Conservation (phyloP, 2,329 filamentous ascomycete genomes). For the Cladophialophora carrionii region DNA sequence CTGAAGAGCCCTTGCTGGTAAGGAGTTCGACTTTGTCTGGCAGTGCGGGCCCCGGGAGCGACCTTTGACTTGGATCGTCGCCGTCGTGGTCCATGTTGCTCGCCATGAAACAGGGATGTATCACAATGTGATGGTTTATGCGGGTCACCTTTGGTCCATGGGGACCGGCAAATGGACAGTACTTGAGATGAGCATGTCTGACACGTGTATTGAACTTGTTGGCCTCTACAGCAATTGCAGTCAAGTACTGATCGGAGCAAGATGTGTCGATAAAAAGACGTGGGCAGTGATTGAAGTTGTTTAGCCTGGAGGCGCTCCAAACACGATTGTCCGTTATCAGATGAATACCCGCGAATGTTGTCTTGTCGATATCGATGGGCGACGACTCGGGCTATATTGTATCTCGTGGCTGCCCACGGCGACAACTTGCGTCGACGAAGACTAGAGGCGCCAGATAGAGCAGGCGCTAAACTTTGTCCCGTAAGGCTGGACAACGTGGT, state of each 20-base stretch:
- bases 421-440: slow-evolving; percentile 14
- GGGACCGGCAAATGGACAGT: not conserved
- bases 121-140: not conserved
- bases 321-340: not conserved
- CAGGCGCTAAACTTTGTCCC: slow-evolving; percentile 21
- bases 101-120: slow-evolving; percentile 4
- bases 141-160: slow-evolving; percentile 13
- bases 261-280: not conserved
- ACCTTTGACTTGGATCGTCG: slow-evolving; percentile 5
- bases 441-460: slow-evolving; percentile 13
- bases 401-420: not conserved
- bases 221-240: not conserved
- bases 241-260: not conserved
- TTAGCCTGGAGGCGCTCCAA: not conserved
- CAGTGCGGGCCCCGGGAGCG: slow-evolving; percentile 2
- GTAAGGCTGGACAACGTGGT: slow-evolving; percentile 6
- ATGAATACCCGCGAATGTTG: not conserved
- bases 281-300: not conserved
- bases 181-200: not conserved
- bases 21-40: slow-evolving; percentile 28
- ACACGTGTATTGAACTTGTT: not conserved
- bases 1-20: slow-evolving; percentile 8
- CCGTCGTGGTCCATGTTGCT: slow-evolving; percentile 13
- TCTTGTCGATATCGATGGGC: not conserved
- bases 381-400: not conserved